A percentile compares a stretch with the other conserved stretches of the same genome.
Evolutionary conservation across 192 early-diverging fungal genomes (phyloP).

Genomic region (Coemansia sp.): DNA sequence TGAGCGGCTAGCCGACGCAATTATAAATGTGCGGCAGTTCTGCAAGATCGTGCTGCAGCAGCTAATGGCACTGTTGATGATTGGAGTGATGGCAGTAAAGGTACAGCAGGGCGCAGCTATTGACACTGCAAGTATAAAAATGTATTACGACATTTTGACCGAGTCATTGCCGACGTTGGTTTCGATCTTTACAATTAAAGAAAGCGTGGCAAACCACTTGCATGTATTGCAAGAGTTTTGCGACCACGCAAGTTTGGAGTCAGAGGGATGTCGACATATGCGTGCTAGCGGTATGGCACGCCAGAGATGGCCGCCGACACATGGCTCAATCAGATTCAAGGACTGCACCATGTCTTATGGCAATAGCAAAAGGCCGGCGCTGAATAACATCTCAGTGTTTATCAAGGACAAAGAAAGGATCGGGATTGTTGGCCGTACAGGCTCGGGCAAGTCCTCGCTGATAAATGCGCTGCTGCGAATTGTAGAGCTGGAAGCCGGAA

Average conservation of each 20-base stretch:
- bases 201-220: slow-evolving; percentile 8
- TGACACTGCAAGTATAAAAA: slow-evolving; percentile 11
- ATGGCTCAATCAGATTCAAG: slow-evolving; percentile 20
- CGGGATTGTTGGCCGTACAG: slow-evolving; percentile 59
- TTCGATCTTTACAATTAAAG: slow-evolving; percentile 5
- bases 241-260: slow-evolving; percentile 2
- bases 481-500: slow-evolving; percentile 67
- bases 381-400: slow-evolving; percentile 48
- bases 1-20: slow-evolving; percentile 16
- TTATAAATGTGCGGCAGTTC: slow-evolving; percentile 3
- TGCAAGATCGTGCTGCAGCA: slow-evolving; percentile 9
- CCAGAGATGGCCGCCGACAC: slow-evolving; percentile 10
- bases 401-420: slow-evolving; percentile 45
- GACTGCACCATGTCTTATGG: slow-evolving; percentile 23
- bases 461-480: slow-evolving; percentile 76
- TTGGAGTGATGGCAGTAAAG: slow-evolving; percentile 12
- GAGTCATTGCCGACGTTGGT: slow-evolving; percentile 13
- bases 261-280: slow-evolving; percentile 12
- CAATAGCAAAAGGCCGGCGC: slow-evolving; percentile 21
- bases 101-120: background rate
- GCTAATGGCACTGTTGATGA: slow-evolving; percentile 9
- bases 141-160: slow-evolving; percentile 17
- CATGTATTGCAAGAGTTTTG: slow-evolving; percentile 17
- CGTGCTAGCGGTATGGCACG: background rate
- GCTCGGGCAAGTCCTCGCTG: slow-evolving; percentile 78